Evolutionary conservation across 1,139 yeast species (phyloP).

Genomic region (Taphrina betulina): DNA sequence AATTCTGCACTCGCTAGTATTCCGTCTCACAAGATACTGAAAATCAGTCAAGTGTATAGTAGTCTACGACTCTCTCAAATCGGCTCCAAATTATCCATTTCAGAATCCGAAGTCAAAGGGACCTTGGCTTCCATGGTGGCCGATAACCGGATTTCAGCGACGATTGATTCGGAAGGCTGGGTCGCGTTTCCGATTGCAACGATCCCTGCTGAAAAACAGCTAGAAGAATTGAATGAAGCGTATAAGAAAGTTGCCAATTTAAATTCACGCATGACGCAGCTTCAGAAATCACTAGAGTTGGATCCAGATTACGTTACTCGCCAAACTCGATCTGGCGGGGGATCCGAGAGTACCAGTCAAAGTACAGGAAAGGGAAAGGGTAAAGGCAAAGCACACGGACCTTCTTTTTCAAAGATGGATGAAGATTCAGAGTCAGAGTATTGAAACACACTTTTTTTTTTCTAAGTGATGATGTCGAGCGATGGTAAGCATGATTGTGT

Average conservation of each 20-base stretch:
- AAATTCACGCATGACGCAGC: neutral
- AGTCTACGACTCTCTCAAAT: conserved; percentile 2
- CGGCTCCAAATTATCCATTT: neutral
- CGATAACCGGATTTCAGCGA: neutral
- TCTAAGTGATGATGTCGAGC: no score
- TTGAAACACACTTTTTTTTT: no score
- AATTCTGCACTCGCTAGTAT: conserved; percentile 5
- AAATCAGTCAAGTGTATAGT: neutral
- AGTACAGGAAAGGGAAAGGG: conserved; percentile 2
- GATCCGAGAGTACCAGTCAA: neutral
- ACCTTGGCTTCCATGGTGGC: conserved; percentile 5
- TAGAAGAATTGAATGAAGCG: neutral
- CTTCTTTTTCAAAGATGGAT: no score
- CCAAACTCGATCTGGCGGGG: neutral
- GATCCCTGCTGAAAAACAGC: conserved; percentile 1
- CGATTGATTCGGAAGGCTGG: neutral
- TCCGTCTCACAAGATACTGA: conserved; percentile 10
- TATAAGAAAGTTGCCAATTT: neutral
- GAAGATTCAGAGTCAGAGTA: no score
- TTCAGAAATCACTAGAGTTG: conserved; percentile 8
- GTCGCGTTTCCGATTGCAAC: conserved; percentile 8
- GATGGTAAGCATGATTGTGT: no score
- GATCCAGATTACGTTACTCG: conserved; percentile 3
- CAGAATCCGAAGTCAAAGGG: neutral
- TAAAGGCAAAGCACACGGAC: no score